A percentile compares a stretch with the other conserved stretches of the same genome.
Conservation (phyloP, 148 eudicot genomes). For the Vaccinium myrtillus region DNA sequence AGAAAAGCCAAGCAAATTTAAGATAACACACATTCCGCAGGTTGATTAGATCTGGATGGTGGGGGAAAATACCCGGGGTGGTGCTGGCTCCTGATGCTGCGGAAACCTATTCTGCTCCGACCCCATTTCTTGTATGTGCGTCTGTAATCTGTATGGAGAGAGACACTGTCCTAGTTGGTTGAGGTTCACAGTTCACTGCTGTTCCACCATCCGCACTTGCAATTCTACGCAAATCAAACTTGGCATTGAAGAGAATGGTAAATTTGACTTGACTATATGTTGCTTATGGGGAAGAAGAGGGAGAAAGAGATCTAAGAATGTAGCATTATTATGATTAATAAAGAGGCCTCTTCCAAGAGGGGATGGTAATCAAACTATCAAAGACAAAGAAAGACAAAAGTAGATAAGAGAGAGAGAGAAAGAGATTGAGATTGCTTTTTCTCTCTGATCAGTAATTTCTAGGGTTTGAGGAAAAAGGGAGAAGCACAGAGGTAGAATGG, state of each 20-base stretch:
- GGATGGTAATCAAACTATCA: neutral
- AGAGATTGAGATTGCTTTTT: constrained; percentile 1
- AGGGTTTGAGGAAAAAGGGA: constrained; percentile 7
- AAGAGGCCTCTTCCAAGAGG: neutral
- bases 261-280: neutral
- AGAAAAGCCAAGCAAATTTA: neutral
- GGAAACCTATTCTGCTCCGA: constrained; percentile 73
- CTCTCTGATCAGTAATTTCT: neutral
- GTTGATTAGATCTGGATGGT: constrained; percentile 10
- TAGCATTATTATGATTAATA: neutral
- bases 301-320: neutral
- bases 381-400: constrained; percentile 11
- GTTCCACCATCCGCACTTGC: neutral
- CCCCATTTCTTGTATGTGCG: constrained; percentile 37
- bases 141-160: neutral
- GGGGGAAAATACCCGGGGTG: constrained; percentile 41
- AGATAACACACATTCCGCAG: neutral
- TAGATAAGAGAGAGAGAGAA: neutral
- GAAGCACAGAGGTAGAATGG: neutral
- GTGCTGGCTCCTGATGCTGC: constrained; percentile 43
- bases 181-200: neutral
- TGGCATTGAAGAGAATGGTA: neutral
- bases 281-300: neutral
- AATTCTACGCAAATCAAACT: constrained; percentile 1
- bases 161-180: neutral